Evolutionary conservation across 179 eudicot species (phyloP).

Genomic region (Silene vulgaris): DNA sequence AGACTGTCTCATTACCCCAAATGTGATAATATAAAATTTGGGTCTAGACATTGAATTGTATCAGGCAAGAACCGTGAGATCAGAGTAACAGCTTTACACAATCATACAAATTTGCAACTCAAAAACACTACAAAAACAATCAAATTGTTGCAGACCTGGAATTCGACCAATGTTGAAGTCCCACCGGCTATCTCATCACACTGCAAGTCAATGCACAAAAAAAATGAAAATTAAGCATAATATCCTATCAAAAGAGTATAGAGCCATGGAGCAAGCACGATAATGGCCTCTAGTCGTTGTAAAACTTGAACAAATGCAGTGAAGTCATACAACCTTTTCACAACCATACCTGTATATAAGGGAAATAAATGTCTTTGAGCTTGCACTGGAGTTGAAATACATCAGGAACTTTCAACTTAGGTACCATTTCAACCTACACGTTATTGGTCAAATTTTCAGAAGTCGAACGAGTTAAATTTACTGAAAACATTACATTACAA

Average conservation of each 20-base stretch:
- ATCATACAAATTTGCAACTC: background rate
- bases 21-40: no score
- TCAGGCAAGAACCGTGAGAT: background rate
- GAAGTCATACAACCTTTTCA: background rate
- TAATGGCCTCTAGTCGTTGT: background rate
- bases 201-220: conserved; percentile 34
- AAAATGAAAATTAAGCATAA: background rate
- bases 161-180: conserved; percentile 48
- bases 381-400: conserved; percentile 44
- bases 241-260: background rate
- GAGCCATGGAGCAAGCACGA: background rate
- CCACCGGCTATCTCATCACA: conserved; percentile 51
- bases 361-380: conserved; percentile 76
- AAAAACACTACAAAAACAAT: background rate
- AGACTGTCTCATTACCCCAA: no score
- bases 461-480: background rate
- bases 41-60: no score
- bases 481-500: background rate
- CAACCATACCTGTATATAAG: conserved; percentile 63
- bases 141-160: conserved; percentile 38
- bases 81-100: background rate
- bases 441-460: conserved; percentile 8
- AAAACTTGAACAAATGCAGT: background rate
- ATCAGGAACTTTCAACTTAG: conserved; percentile 39
- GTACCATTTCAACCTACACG: conserved; percentile 56